Conservation (phyloP, 495 filamentous ascomycete genomes). For the Penicillium daleae region DNA sequence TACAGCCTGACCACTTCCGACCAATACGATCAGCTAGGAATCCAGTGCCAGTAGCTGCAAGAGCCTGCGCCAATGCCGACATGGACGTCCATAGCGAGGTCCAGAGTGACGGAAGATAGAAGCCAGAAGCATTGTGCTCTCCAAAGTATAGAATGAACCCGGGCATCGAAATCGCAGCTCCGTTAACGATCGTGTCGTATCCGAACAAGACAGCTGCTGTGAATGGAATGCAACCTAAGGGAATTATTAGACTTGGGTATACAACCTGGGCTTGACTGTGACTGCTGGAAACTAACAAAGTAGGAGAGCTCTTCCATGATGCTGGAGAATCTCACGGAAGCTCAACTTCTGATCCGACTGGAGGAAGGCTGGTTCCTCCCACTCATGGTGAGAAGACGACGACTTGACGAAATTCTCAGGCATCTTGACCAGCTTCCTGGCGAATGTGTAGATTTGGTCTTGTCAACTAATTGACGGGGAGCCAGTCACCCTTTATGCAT, state of each 20-base stretch:
- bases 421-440: conserved; percentile 4
- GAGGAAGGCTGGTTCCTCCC: conserved; percentile 15
- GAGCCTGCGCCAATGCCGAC: conserved; percentile 27
- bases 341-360: conserved; percentile 11
- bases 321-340: background rate
- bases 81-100: conserved; percentile 36
- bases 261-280: background rate
- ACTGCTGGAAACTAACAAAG: conserved; percentile 9
- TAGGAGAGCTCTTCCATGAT: conserved; percentile 9
- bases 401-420: conserved; percentile 7
- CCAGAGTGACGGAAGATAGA: conserved; percentile 34
- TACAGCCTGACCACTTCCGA: conserved; percentile 21
- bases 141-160: conserved; percentile 35
- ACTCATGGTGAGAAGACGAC: conserved; percentile 14
- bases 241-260: background rate
- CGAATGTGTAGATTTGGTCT: background rate
- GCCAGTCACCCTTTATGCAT: background rate
- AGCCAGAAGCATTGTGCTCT: conserved; percentile 13
- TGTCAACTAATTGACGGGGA: background rate
- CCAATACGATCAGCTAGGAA: conserved; percentile 30
- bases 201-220: conserved; percentile 14
- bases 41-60: conserved; percentile 28
- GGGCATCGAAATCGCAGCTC: conserved; percentile 29
- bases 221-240: conserved; percentile 13
- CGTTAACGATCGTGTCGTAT: conserved; percentile 30